A percentile compares a stretch with the other conserved stretches of the same genome.
Conservation (phyloP, 371 early-diverging fungal genomes). For the Apophysomyces elegans region DNA sequence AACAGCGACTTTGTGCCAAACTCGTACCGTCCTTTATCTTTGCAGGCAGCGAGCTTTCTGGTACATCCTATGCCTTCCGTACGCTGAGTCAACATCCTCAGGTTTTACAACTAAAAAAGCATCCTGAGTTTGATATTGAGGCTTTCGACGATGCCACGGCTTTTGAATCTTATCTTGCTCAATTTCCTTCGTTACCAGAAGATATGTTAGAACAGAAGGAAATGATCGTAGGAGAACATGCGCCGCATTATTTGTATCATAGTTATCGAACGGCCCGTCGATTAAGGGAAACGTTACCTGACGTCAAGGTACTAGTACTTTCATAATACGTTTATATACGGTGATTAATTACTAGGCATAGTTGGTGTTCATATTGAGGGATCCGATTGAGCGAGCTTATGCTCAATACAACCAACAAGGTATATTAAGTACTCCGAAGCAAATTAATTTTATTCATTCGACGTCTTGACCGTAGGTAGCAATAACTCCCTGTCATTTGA, state of each 20-base stretch:
- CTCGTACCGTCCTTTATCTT: constrained; percentile 63
- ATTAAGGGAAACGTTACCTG: constrained; percentile 40
- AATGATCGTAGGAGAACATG: constrained; percentile 43
- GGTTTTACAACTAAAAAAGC: constrained; percentile 25
- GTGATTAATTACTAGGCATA: constrained; percentile 7
- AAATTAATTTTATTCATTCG: constrained; percentile 22
- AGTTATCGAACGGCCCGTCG: constrained; percentile 42
- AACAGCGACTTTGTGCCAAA: constrained; percentile 51
- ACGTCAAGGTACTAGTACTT: constrained; percentile 32
- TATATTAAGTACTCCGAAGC: not conserved
- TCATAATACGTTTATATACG: too few relatives aligned
- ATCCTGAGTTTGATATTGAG: constrained; percentile 20
- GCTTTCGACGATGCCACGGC: constrained; percentile 28
- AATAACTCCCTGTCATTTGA: constrained; percentile 31
- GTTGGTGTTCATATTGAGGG: constrained; percentile 58
- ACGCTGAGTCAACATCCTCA: constrained; percentile 56
- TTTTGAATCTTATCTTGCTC: constrained; percentile 45
- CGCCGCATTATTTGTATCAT: constrained; percentile 45
- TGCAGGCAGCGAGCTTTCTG: constrained; percentile 59
- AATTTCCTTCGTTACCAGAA: constrained; percentile 35
- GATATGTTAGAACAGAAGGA: constrained; percentile 21
- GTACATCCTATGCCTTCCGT: constrained; percentile 49
- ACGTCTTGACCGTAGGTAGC: not conserved
- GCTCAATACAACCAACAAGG: constrained; percentile 46
- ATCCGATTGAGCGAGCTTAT: constrained; percentile 63